Evolutionary conservation across 2,329 filamentous ascomycete species (phyloP), one percentile per base, ranked within the genome.

Genomic region (Aspergillus ruber): DNA sequence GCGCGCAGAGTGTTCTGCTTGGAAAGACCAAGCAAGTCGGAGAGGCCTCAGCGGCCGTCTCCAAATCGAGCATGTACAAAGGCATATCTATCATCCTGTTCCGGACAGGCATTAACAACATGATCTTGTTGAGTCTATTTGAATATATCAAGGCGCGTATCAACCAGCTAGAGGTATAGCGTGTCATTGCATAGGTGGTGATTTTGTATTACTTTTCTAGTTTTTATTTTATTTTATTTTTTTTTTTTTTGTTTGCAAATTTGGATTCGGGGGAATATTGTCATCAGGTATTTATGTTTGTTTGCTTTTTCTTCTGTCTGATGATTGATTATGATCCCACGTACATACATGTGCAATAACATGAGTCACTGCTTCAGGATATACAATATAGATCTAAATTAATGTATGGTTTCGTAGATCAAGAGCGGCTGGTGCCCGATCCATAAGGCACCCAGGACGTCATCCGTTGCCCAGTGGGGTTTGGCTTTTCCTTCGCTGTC

Each of bases 81-180:
- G 72, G 72, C 6, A 56, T 75, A n/a, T 72, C 72, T 7, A 73
- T 74, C 49, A 71, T 73, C 35, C 62, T 75, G 33, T 53, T 73
- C 23, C 70, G 72, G 15, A 74, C 72, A 3, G 67, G 66, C 6
- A 56, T 75, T 21, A 73, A 75, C 57, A 74, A 74, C 56, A 74
- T 74, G 71, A 73, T 75, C 42, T 61, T 74, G 38, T 63, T 74
- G 56, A 70, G 69, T 52, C 62, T 71, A 17, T 74, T 72, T 44
- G 72, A 75, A 56, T 72, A 71, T 48, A 65, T 73, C 33, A 74
- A 72, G 58, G 61, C 61, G 48, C 60, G 60, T 46, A 74, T 75
- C 52, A 67, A 73, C 48, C 53, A 65, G 33, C 59, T 73, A 45
- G 65, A 66, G 18, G 48, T 48, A n/a, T 61, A 56, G 45, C 29